Percentiles rank a stretch among this genome's conserved stretches.
Evolutionary conservation across 1,284 basidiomycete species (phyloP).

Genomic region (Sporisorium scitamineum): DNA sequence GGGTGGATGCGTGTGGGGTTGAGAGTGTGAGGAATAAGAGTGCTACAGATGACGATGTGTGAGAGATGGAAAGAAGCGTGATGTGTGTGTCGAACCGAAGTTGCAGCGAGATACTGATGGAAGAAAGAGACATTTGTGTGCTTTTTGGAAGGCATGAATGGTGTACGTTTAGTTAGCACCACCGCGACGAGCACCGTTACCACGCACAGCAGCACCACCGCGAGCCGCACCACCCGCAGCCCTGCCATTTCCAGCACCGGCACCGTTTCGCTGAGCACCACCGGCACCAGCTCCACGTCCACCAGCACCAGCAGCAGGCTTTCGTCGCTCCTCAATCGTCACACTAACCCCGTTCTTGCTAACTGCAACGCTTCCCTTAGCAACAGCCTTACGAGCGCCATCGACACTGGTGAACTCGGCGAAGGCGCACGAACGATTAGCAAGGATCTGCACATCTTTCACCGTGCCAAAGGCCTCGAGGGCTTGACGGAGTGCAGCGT

Average conservation of each 20-base stretch:
- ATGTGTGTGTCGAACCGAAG: neutral
- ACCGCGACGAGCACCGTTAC: conserved; percentile 13
- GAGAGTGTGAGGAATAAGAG: neutral
- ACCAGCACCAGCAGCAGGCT: conserved; percentile 76
- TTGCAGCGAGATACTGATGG: neutral
- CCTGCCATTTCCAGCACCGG: conserved; percentile 8
- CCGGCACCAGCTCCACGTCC: conserved; percentile 6
- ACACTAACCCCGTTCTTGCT: conserved; percentile 76
- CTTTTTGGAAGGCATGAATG: neutral
- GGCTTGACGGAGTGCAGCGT: conserved; percentile 74
- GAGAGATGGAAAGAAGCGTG: neutral
- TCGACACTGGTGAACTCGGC: conserved; percentile 86
- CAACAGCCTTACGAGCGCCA: conserved; percentile 84
- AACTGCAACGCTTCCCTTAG: conserved; percentile 86
- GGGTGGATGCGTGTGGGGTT: neutral
- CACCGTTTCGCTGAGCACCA: conserved; percentile 11
- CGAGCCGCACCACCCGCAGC: conserved; percentile 19
- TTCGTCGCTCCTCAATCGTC: conserved; percentile 87
- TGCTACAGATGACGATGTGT: neutral
- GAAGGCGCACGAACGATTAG: conserved; percentile 91
- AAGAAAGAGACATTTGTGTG: too few species aligned
- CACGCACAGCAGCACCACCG: conserved; percentile 18
- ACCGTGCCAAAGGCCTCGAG: conserved; percentile 84
- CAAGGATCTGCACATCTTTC: conserved; percentile 89
- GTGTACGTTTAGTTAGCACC: conserved; percentile 22